Evolutionary conservation across 1,284 basidiomycete species (phyloP), one percentile per base, ranked within the genome.

Genomic region (Singerocomus rubriflavus): DNA sequence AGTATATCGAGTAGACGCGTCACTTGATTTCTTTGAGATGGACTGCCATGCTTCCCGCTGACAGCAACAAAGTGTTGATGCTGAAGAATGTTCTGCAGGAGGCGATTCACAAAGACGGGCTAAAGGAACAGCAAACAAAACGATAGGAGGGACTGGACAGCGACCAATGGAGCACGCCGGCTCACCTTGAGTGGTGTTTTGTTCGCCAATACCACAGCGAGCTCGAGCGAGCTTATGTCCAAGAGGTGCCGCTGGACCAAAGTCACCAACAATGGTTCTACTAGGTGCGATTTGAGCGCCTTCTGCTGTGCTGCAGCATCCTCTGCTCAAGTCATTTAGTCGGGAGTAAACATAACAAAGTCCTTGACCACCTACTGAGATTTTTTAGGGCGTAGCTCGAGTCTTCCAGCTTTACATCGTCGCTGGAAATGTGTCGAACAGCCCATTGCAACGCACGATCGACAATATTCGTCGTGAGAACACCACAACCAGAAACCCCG

Each of bases 261-360:
- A 0, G 82, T 81, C 6, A 79, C 78, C 32, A 96, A 62, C 25
- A 93, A 71, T 0, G 91, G 85, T 53, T 98, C 94, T 0, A 82
- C 83, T 7, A 88, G 67, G 56, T 86, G 79, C 1, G 76, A 57
- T 55, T 85, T 86, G 33, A 83, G 67, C 38, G 57, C 55, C 16
- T 67, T 54, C 6, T 68, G 57, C 3, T 44, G 55, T 44, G 57
- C 58, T 16, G 70, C 44, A 27, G 80, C 52, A 8, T 50, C 44
- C 14, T 59, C 75, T 75, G 50, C 14, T 21, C 32, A 3, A 5
- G 9, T 16, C 13, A 5, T 48, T 54, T 12, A 56, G 26, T 35
- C 13, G 1, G 4, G 6, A 3, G 36, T 26, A 1, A 52, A 45
- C 47, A 2, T 6, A 38, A 44, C 14, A 25, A 38, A 7, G 21